These are phyloP conservation scores for Coemansia guatemalensis DNA, from an alignment of 192 early-diverging fungal species.

Conservation along the genomic window DNA sequence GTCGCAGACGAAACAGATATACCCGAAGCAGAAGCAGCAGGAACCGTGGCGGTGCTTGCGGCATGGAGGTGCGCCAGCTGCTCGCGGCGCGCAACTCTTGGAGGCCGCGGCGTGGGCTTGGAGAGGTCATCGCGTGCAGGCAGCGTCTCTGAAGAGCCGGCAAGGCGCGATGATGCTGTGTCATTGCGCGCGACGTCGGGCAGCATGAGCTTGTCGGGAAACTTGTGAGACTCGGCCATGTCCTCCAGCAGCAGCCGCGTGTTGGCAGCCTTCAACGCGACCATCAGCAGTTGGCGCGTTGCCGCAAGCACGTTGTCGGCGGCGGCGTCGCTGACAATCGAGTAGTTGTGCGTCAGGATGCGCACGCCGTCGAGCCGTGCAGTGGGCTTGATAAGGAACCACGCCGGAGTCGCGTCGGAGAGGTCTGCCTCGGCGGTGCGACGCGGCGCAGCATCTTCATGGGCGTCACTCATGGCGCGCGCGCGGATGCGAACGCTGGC, in stretches of 20 bases:
- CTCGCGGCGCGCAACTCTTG: background rate
- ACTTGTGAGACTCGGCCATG: slow-evolving; percentile 47
- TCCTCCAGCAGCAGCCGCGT: slow-evolving; percentile 51
- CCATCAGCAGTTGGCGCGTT: slow-evolving; percentile 49
- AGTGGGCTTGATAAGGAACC: slow-evolving; percentile 52
- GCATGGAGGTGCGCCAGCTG: background rate
- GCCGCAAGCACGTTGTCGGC: slow-evolving; percentile 47
- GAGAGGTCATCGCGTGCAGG: slow-evolving; percentile 15
- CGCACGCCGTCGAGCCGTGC: slow-evolving; percentile 42
- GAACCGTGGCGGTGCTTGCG: background rate
- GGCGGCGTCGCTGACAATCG: slow-evolving; percentile 33
- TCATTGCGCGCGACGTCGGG: slow-evolving; percentile 20
- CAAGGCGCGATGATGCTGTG: slow-evolving; percentile 2
- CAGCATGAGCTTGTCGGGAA: slow-evolving; percentile 34
- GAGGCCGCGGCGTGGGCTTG: background rate
- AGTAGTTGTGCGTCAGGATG: slow-evolving; percentile 55
- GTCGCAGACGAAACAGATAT: background rate
- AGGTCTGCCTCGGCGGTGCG: slow-evolving; percentile 11
- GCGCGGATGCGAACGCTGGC: slow-evolving; percentile 30
- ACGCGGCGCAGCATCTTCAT: slow-evolving; percentile 2
- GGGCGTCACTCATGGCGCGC: slow-evolving; percentile 22
- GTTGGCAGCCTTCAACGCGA: slow-evolving; percentile 48
- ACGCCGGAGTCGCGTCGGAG: slow-evolving; percentile 45
- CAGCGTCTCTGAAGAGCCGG: slow-evolving; percentile 14
- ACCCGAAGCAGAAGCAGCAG: background rate